Conservation (phyloP, 192 early-diverging fungal genomes). For the Lunasporangiospora selenospora region DNA sequence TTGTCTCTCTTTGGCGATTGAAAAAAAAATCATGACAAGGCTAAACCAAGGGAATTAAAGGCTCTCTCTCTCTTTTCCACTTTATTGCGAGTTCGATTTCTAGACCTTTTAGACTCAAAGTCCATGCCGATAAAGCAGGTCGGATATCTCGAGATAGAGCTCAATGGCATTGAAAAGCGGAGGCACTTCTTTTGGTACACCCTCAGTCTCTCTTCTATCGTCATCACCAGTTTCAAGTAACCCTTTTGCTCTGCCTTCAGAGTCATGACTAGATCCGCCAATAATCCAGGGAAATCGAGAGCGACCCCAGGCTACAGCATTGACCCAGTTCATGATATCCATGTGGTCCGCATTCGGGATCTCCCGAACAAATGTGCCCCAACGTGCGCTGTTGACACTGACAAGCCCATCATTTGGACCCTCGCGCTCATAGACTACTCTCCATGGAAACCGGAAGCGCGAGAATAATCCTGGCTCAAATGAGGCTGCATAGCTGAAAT, state of each 20-base stretch:
- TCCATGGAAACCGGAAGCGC: conserved; percentile 79
- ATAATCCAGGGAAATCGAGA: conserved; percentile 40
- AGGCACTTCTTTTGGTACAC: conserved; percentile 5
- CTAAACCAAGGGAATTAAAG: too few species aligned
- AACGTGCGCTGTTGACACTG: conserved; percentile 82
- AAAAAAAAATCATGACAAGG: too few species aligned
- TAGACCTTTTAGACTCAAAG: background rate
- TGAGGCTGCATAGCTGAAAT: conserved; percentile 81
- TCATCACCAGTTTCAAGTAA: conserved; percentile 27
- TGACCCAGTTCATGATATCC: conserved; percentile 49
- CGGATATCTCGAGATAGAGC: conserved; percentile 44
- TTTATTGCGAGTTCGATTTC: background rate
- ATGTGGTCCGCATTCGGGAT: conserved; percentile 46
- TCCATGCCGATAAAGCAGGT: conserved; percentile 30
- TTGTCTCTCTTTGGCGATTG: too few species aligned
- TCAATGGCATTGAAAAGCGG: conserved; percentile 45
- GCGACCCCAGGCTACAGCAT: conserved; percentile 39
- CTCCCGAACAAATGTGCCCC: conserved; percentile 86
- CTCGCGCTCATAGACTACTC: conserved; percentile 78
- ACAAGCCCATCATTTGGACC: conserved; percentile 96
- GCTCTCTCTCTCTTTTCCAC: background rate
- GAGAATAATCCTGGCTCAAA: conserved; percentile 71
- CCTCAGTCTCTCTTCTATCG: conserved; percentile 5
- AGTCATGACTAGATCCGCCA: conserved; percentile 43
- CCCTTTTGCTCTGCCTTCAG: conserved; percentile 32